Evolutionary conservation across 2,329 filamentous ascomycete genomes (phyloP).

Genomic region (Xylariaceae sp.): DNA sequence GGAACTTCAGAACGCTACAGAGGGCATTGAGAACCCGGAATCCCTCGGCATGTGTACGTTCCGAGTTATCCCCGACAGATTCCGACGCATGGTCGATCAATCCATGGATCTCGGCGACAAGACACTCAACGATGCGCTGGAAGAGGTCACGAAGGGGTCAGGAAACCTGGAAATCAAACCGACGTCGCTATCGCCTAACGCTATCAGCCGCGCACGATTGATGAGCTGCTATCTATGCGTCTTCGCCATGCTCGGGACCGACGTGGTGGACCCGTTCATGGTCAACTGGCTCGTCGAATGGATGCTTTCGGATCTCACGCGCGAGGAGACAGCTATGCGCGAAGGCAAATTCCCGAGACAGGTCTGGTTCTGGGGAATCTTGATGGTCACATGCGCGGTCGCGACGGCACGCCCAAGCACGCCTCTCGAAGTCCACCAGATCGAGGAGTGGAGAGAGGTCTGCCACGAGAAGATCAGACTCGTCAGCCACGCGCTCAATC

Average conservation of each 20-base stretch:
- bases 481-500: slow-evolving; percentile 19
- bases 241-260: slow-evolving; percentile 22
- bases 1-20: slow-evolving; percentile 18
- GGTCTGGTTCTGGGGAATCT: slow-evolving; percentile 24
- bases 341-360: slow-evolving; percentile 21
- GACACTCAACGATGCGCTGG: slow-evolving; percentile 19
- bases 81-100: slow-evolving; percentile 17
- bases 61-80: slow-evolving; percentile 15
- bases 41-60: slow-evolving; percentile 19
- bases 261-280: slow-evolving; percentile 22
- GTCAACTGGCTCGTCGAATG: slow-evolving; percentile 26
- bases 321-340: slow-evolving; percentile 22
- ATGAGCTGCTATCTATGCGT: slow-evolving; percentile 24
- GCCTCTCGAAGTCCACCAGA: slow-evolving; percentile 20
- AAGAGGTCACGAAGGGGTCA: slow-evolving; percentile 11
- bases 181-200: slow-evolving; percentile 18
- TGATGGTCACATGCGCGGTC: slow-evolving; percentile 24
- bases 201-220: slow-evolving; percentile 22
- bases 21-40: slow-evolving; percentile 20
- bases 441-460: slow-evolving; percentile 23
- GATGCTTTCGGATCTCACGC: slow-evolving; percentile 22
- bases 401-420: slow-evolving; percentile 22
- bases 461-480: slow-evolving; percentile 24
- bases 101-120: slow-evolving; percentile 16
- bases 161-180: slow-evolving; percentile 10